These are phyloP conservation scores for Salmacisia buchloeana DNA, from an alignment of 1,284 basidiomycete genomes.

Conservation along the genomic window DNA sequence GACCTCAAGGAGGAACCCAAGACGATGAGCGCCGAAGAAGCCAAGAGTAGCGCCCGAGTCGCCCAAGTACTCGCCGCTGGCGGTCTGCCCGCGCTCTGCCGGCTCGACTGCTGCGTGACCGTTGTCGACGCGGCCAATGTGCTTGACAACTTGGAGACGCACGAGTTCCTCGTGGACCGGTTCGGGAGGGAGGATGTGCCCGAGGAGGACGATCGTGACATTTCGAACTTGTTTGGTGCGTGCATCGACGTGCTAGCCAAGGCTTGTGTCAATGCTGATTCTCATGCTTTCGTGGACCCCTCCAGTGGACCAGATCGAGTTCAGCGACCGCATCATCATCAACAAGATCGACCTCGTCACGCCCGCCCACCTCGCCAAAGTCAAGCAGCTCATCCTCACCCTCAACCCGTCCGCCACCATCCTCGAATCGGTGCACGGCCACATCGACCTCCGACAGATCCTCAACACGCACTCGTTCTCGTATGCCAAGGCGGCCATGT, in stretches of 20 bases:
- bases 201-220: slow-evolving; percentile 55
- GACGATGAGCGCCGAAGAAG: slow-evolving; percentile 30
- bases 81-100: slow-evolving; percentile 51
- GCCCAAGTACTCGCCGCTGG: slow-evolving; percentile 52
- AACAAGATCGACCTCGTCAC: slow-evolving; percentile 53
- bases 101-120: slow-evolving; percentile 40
- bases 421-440: slow-evolving; percentile 46
- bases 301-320: slow-evolving; percentile 50
- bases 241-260: background rate
- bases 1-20: slow-evolving; percentile 31
- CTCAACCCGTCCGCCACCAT: slow-evolving; percentile 54
- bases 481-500: slow-evolving; percentile 53
- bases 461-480: slow-evolving; percentile 50
- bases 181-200: slow-evolving; percentile 33
- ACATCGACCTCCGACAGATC: slow-evolving; percentile 51
- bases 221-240: slow-evolving; percentile 54
- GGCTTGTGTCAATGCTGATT: slow-evolving; percentile 23
- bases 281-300: background rate
- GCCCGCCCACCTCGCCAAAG: slow-evolving; percentile 41
- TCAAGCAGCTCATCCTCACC: slow-evolving; percentile 49
- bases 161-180: slow-evolving; percentile 55
- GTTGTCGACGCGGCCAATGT: slow-evolving; percentile 45
- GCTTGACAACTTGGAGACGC: slow-evolving; percentile 53
- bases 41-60: slow-evolving; percentile 40
- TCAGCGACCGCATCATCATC: slow-evolving; percentile 54